Evolutionary conservation across 2,329 filamentous ascomycete genomes (phyloP).

Genomic region (Akanthomyces uredinophilus): DNA sequence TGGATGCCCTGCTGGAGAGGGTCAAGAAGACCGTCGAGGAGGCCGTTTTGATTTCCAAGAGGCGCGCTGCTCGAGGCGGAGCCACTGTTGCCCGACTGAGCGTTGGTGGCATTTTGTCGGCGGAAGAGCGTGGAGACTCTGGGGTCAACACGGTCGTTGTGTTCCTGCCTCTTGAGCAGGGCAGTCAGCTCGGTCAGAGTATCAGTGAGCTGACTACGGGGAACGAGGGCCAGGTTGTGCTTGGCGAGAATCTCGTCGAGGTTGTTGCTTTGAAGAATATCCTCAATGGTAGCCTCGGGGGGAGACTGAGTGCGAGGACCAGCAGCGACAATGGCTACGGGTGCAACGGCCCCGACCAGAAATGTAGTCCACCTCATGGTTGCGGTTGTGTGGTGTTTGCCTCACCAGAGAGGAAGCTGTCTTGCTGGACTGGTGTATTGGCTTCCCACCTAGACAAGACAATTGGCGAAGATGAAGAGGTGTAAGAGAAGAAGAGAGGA

Average conservation of each 20-base stretch:
- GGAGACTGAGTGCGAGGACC: conserved; percentile 22
- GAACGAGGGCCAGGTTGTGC: conserved; percentile 40
- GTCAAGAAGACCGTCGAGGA: conserved; percentile 21
- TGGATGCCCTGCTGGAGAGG: conserved; percentile 17
- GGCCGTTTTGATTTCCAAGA: conserved; percentile 10
- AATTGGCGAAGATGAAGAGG: conserved; percentile 12
- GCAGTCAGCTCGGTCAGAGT: conserved; percentile 37
- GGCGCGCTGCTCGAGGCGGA: neutral
- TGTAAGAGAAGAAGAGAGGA: conserved; percentile 6
- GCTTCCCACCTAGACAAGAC: conserved; percentile 11
- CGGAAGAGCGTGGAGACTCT: conserved; percentile 9
- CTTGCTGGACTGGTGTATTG: conserved; percentile 12
- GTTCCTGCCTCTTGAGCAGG: conserved; percentile 32
- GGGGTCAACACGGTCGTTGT: conserved; percentile 8
- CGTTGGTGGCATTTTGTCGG: conserved; percentile 15
- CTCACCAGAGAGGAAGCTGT: conserved; percentile 15
- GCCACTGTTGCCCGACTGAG: conserved; percentile 2
- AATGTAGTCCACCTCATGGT: conserved; percentile 34
- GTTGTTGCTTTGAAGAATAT: conserved; percentile 37
- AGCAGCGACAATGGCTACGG: conserved; percentile 29
- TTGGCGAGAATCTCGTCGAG: conserved; percentile 37
- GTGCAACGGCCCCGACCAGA: conserved; percentile 30
- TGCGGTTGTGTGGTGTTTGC: conserved; percentile 15
- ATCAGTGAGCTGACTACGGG: conserved; percentile 41
- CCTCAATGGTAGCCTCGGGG: conserved; percentile 35